A percentile compares a stretch with the other conserved stretches of the same genome.
phyloP scores from a whole-genome alignment of 305 asterid genomes.

The Rubia peregrina region DNA sequence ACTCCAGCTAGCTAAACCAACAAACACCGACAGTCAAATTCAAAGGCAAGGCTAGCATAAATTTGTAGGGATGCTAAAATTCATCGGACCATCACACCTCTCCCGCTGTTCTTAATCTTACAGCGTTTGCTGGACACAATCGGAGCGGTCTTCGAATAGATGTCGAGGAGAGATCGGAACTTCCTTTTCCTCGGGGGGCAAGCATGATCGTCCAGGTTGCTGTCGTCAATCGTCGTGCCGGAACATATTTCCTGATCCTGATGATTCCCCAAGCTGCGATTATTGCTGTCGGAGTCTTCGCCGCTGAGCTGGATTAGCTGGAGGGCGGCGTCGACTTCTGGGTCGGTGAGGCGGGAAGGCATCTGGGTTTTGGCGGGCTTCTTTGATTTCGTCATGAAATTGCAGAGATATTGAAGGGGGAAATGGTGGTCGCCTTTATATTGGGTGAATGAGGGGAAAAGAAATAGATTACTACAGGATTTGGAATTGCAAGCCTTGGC shows the following conservation, averaged over 20 bases:
- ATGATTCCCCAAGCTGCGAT: not conserved
- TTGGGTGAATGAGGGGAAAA: not conserved
- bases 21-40: not conserved
- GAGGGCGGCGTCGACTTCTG: slow-evolving; percentile 68
- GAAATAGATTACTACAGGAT: slow-evolving; percentile 7
- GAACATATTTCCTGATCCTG: slow-evolving; percentile 29
- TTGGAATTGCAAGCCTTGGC: too few species aligned
- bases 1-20: too few species aligned
- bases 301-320: slow-evolving; percentile 77
- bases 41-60: not conserved
- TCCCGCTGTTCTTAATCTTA: slow-evolving; percentile 21
- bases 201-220: slow-evolving; percentile 21
- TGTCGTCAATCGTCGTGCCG: not conserved
- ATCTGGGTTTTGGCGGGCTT: slow-evolving; percentile 23
- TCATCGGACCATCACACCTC: too few species aligned
- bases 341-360: slow-evolving; percentile 33
- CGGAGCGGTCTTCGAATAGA: slow-evolving; percentile 41
- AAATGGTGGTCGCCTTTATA: not conserved
- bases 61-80: too few species aligned
- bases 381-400: slow-evolving; percentile 20
- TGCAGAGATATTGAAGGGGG: not conserved
- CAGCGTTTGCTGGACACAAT: slow-evolving; percentile 9
- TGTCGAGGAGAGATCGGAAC: slow-evolving; percentile 38
- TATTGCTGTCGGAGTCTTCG: not conserved
- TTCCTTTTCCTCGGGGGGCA: slow-evolving; percentile 30